A percentile compares a stretch with the other conserved stretches of the same genome.
Evolutionary conservation across 2,329 filamentous ascomycete genomes (phyloP).

Genomic region (Botryotinia convoluta): DNA sequence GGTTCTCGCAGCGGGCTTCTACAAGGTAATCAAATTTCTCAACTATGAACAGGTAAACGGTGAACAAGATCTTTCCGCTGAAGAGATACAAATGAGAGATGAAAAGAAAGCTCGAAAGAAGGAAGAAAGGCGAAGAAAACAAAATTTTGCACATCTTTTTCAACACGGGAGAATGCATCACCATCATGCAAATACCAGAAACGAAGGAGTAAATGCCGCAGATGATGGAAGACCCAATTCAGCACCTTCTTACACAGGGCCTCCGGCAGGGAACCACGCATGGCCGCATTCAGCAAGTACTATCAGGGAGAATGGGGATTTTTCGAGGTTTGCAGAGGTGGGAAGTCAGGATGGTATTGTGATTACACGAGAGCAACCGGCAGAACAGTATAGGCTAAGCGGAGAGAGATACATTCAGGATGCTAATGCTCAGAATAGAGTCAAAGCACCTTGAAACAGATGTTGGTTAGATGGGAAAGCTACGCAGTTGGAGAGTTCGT

Average conservation of each 20-base stretch:
- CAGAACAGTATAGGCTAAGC: background rate
- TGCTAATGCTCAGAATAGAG: background rate
- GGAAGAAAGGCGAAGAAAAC: background rate
- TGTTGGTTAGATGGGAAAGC: background rate
- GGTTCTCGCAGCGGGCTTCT: conserved; percentile 48
- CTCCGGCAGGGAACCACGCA: background rate
- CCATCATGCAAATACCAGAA: background rate
- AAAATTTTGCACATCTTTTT: background rate
- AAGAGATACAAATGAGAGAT: background rate
- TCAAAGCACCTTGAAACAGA: background rate
- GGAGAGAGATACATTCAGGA: conserved; percentile 1
- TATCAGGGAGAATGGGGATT: background rate
- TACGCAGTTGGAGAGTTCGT: background rate
- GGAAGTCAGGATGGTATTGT: background rate
- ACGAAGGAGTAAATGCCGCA: background rate
- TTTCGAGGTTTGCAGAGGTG: background rate
- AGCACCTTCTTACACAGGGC: background rate
- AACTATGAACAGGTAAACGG: conserved; percentile 48
- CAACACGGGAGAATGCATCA: background rate
- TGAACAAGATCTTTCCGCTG: conserved; percentile 31
- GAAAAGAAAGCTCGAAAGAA: background rate
- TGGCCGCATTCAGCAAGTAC: background rate
- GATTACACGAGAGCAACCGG: background rate
- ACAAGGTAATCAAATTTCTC: conserved; percentile 49
- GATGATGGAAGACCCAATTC: background rate